Evolutionary conservation across 2,329 filamentous ascomycete genomes (phyloP), one percentile per base, ranked within the genome.

Genomic region (Dactylonectria estremocensis): DNA sequence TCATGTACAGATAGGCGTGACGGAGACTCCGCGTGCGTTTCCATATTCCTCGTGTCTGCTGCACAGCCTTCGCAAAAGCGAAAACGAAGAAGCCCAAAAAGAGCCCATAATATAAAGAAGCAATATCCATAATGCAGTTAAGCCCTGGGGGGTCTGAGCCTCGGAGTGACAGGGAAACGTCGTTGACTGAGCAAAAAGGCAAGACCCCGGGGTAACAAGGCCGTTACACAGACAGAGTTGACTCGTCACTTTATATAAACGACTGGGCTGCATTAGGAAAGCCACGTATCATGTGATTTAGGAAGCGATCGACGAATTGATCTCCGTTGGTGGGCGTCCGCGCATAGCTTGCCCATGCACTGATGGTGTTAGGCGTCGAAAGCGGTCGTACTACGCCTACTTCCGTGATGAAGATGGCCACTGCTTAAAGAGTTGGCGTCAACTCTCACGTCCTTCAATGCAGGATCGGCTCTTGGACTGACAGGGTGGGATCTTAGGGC

Each of bases 11-110:
- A 33, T 77, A 77, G 8, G 65, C 65, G 57, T 73, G 75, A 16
- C 58, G 68, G 45, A 69, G 59, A 50, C 24, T 71, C 57, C 60
- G 69, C 7, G 56, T 73, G 18, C 58, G 61, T 45, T 35, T 72
- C 18, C 58, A 72, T 14, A 77, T 77, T 1, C 67, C 65, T 10
- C 67, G 60, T 0, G 74, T 75, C 55, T 77, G 76, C 3, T 66
- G 55, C 1, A 71, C 37, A 3, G 71, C 70, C 22, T 77, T 76
- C 24, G 67, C 49, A 28, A 77, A 57, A 3, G 76, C 72, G 8
- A 77, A 74, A 13, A 74, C 56, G n/a, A 76, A 75, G 31, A 76
- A 58, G n/a, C 74, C 76, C 8, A 77, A 3, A 22, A 77, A 77
- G 49, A 76, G 31, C 2, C 76, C 76, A 37, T 74, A 75, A 61